Evolutionary conservation across 495 filamentous ascomycete species (phyloP).

Genomic region (Poronia punctata): DNA sequence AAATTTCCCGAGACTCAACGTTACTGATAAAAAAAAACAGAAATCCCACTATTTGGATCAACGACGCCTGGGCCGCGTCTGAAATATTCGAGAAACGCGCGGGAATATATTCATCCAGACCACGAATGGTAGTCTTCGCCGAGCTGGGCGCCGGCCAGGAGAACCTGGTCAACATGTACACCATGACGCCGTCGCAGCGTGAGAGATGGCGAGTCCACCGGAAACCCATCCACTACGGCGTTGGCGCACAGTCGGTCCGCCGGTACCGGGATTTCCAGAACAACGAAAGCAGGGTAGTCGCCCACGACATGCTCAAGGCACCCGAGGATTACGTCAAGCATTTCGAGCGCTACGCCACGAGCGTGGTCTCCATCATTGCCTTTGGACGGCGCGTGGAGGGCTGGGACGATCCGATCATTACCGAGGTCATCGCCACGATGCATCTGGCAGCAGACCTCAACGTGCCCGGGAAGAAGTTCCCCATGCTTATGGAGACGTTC

Average conservation of each 20-base stretch:
- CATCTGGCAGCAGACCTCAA: constrained; percentile 58
- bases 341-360: constrained; percentile 57
- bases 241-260: constrained; percentile 53
- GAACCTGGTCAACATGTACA: constrained; percentile 52
- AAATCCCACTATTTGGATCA: constrained; percentile 59
- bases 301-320: constrained; percentile 42
- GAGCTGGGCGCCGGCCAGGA: constrained; percentile 53
- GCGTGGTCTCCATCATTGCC: constrained; percentile 56
- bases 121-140: constrained; percentile 51
- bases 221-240: constrained; percentile 54
- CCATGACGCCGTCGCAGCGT: constrained; percentile 40
- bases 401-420: constrained; percentile 53
- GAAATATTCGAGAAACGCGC: constrained; percentile 52
- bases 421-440: constrained; percentile 56
- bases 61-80: constrained; percentile 55
- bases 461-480: constrained; percentile 54
- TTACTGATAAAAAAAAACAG: constrained; percentile 20
- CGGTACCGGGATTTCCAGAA: constrained; percentile 55
- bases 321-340: constrained; percentile 52
- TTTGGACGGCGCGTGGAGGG: constrained; percentile 55
- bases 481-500: constrained; percentile 56
- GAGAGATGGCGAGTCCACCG: constrained; percentile 55
- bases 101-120: constrained; percentile 47
- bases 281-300: constrained; percentile 47
- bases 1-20: neutral